Conservation (phyloP, 2,329 filamentous ascomycete genomes). For the Malbranchea zuffiana region DNA sequence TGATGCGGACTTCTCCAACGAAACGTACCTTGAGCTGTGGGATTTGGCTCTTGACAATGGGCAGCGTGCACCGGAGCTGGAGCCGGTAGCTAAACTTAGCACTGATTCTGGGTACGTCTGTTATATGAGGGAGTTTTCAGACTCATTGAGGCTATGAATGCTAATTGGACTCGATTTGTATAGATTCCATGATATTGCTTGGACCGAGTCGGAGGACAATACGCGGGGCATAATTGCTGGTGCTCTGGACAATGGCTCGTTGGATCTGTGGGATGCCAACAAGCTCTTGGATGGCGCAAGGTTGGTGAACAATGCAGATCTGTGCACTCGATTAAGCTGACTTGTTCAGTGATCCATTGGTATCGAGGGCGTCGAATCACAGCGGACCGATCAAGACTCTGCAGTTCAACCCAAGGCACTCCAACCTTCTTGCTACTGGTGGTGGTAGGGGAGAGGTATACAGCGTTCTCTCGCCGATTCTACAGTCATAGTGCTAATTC, state of each 20-base stretch:
- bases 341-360: constrained; percentile 55
- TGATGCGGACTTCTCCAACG: constrained; percentile 93
- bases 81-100: constrained; percentile 70
- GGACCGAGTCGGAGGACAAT: constrained; percentile 71
- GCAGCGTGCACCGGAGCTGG: constrained; percentile 67
- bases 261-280: constrained; percentile 87
- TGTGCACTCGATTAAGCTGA: neutral
- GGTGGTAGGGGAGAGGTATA: constrained; percentile 75
- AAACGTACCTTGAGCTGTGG: constrained; percentile 94
- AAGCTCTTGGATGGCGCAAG: constrained; percentile 46
- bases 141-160: constrained; percentile 5
- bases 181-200: constrained; percentile 90
- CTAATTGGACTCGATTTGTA: constrained; percentile 18
- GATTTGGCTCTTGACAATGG: constrained; percentile 73
- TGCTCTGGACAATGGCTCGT: constrained; percentile 83
- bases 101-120: constrained; percentile 71
- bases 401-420: constrained; percentile 89
- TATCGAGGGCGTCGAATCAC: constrained; percentile 82
- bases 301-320: constrained; percentile 28
- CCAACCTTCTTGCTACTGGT: constrained; percentile 82
- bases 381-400: constrained; percentile 84
- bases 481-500: constrained; percentile 6
- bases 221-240: constrained; percentile 86
- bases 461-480: neutral
- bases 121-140: neutral